Evolutionary conservation across 1,284 basidiomycete genomes (phyloP).

Genomic region (Ustilago nuda): DNA sequence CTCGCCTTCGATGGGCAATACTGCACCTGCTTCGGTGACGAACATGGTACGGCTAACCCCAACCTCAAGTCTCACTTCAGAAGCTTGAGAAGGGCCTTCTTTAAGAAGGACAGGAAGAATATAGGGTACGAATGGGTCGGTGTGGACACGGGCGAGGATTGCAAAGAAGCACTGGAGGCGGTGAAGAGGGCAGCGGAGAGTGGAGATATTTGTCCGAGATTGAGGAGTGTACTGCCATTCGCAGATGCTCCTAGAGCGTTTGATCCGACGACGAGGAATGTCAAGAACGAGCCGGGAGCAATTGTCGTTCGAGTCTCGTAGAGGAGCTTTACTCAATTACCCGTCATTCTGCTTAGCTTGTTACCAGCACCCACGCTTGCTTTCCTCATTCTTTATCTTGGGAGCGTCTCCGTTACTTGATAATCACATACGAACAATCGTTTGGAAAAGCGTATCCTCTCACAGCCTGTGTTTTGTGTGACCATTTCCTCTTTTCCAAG

Average conservation of each 20-base stretch:
- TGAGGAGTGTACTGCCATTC: slow-evolving; percentile 64
- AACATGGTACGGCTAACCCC: slow-evolving; percentile 62
- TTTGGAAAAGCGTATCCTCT: slow-evolving; percentile 1
- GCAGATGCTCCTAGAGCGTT: slow-evolving; percentile 64
- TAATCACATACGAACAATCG: slow-evolving; percentile 4
- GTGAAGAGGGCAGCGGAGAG: slow-evolving; percentile 60
- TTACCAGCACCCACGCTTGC: background rate
- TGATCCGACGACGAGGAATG: slow-evolving; percentile 46
- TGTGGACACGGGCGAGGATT: slow-evolving; percentile 59
- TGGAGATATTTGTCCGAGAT: slow-evolving; percentile 64
- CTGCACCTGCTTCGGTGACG: slow-evolving; percentile 69
- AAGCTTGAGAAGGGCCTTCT: slow-evolving; percentile 69
- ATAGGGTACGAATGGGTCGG: slow-evolving; percentile 70
- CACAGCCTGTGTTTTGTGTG: background rate
- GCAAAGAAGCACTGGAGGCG: slow-evolving; percentile 62
- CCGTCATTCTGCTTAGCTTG: background rate
- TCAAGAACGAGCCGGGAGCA: slow-evolving; percentile 57
- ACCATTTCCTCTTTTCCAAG: background rate
- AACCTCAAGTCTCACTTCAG: slow-evolving; percentile 66
- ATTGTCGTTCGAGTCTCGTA: slow-evolving; percentile 63
- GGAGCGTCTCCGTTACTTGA: background rate
- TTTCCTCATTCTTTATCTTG: background rate
- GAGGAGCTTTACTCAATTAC: background rate
- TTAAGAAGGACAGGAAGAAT: slow-evolving; percentile 70
- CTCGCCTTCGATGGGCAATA: slow-evolving; percentile 69